These are phyloP conservation scores for Candida vaughaniae DNA, from an alignment of 805 yeast species.

Conservation along the genomic window DNA sequence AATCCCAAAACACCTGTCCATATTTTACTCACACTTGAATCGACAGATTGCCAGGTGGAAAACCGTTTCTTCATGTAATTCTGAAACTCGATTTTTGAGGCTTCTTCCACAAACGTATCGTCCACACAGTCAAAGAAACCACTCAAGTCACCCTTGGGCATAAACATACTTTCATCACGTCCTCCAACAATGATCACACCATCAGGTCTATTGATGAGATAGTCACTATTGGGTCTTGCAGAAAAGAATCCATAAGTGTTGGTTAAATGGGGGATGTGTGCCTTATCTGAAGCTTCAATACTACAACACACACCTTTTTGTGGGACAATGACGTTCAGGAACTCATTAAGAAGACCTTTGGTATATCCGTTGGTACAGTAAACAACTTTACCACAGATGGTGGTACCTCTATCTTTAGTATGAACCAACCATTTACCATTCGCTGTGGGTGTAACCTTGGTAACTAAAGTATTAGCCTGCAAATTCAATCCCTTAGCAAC, in stretches of 20 bases:
- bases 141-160: conserved; percentile 4
- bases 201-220: conserved; percentile 38
- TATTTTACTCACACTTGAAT: conserved; percentile 20
- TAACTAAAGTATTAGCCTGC: conserved; percentile 43
- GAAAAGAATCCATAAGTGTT: conserved; percentile 29
- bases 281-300: conserved; percentile 21
- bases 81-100: conserved; percentile 19
- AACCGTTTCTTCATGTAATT: conserved; percentile 29
- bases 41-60: conserved; percentile 29
- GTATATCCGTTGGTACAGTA: conserved; percentile 12
- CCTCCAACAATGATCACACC: conserved; percentile 39
- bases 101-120: conserved; percentile 28
- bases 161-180: conserved; percentile 15
- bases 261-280: conserved; percentile 30
- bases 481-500: conserved; percentile 36
- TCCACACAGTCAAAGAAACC: conserved; percentile 29
- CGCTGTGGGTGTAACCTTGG: conserved; percentile 18
- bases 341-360: conserved; percentile 21
- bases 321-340: conserved; percentile 30
- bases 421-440: conserved; percentile 30
- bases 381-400: conserved; percentile 6
- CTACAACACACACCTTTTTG: conserved; percentile 31
- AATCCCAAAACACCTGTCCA: conserved; percentile 54
- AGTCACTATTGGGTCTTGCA: conserved; percentile 20
- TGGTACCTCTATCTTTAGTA: conserved; percentile 8